These are phyloP conservation scores for Metarhizium brunneum DNA, from an alignment of 2,329 filamentous ascomycete species.

Conservation along the genomic window DNA sequence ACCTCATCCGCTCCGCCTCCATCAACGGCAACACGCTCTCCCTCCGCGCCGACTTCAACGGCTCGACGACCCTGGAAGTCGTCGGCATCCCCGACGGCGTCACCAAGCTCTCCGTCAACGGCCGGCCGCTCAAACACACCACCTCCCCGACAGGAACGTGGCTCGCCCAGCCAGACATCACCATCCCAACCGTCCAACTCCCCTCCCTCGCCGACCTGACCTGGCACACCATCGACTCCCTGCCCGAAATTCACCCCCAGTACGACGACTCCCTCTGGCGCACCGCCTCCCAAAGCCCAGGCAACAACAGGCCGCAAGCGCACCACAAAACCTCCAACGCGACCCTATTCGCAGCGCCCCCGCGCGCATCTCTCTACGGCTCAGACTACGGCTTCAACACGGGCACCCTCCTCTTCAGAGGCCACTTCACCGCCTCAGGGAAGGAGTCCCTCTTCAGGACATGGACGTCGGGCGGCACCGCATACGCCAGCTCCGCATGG, in stretches of 20 bases:
- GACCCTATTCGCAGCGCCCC: slow-evolving; percentile 43
- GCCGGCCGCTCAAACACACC: slow-evolving; percentile 24
- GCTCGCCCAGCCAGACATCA: slow-evolving; percentile 36
- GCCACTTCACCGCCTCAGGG: slow-evolving; percentile 56
- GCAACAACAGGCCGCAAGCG: slow-evolving; percentile 30
- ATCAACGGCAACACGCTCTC: slow-evolving; percentile 46
- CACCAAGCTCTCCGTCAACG: slow-evolving; percentile 35
- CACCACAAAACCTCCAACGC: slow-evolving; percentile 52
- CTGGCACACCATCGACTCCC: slow-evolving; percentile 63
- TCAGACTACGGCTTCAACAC: slow-evolving; percentile 68
- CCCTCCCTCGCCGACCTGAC: slow-evolving; percentile 41
- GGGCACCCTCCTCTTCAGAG: slow-evolving; percentile 60
- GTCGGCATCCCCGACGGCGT: slow-evolving; percentile 48
- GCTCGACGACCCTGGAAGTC: slow-evolving; percentile 52
- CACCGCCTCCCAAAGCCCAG: background rate
- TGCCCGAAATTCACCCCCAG: slow-evolving; percentile 54
- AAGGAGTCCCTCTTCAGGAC: slow-evolving; percentile 48
- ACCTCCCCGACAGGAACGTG: slow-evolving; percentile 36
- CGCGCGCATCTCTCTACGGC: slow-evolving; percentile 57
- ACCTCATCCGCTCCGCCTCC: slow-evolving; percentile 52
- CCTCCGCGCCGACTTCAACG: slow-evolving; percentile 63
- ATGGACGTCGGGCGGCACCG: slow-evolving; percentile 55
- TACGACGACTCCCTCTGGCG: slow-evolving; percentile 65
- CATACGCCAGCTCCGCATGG: slow-evolving; percentile 59
- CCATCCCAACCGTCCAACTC: slow-evolving; percentile 33